phyloP scores from a whole-genome alignment of 306 rosid species.

The Trifolium dubium region DNA sequence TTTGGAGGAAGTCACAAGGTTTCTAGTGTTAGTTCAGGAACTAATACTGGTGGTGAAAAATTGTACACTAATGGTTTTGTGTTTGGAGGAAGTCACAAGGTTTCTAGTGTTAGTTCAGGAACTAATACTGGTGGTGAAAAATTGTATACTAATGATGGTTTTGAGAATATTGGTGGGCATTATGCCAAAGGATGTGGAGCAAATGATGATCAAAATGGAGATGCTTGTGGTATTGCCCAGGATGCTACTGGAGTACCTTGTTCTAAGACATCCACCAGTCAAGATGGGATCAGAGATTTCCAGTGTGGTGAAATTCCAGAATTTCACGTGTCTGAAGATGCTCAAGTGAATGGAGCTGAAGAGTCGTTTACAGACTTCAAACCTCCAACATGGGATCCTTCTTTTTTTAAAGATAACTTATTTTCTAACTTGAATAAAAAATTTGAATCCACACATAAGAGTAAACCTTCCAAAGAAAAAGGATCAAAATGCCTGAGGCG shows the following conservation, averaged over 20 bases:
- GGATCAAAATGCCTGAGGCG: constrained; percentile 57
- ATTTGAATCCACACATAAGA: constrained; percentile 47
- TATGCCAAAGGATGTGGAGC: constrained; percentile 34
- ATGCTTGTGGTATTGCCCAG: constrained; percentile 36
- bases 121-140: constrained; percentile 40
- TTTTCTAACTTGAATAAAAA: constrained; percentile 56
- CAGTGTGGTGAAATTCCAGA: constrained; percentile 48
- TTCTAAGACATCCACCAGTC: constrained; percentile 46
- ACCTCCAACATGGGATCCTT: constrained; percentile 66
- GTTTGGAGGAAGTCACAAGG: constrained; percentile 45
- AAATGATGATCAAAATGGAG: constrained; percentile 44
- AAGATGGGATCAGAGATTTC: constrained; percentile 40
- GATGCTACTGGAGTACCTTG: constrained; percentile 47
- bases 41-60: constrained; percentile 40
- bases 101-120: constrained; percentile 41
- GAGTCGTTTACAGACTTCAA: constrained; percentile 52
- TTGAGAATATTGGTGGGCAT: constrained; percentile 41
- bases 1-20: constrained; percentile 45
- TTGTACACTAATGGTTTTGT: constrained; percentile 43
- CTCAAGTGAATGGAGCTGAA: constrained; percentile 47
- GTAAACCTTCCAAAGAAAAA: constrained; percentile 58
- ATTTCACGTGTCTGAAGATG: constrained; percentile 38
- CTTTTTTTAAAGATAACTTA: constrained; percentile 68
- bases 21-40: constrained; percentile 42
- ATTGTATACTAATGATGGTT: constrained; percentile 39